These are phyloP conservation scores for Carex cristatella DNA, from an alignment of 176 grass and related monocot species.

Conservation along the genomic window DNA sequence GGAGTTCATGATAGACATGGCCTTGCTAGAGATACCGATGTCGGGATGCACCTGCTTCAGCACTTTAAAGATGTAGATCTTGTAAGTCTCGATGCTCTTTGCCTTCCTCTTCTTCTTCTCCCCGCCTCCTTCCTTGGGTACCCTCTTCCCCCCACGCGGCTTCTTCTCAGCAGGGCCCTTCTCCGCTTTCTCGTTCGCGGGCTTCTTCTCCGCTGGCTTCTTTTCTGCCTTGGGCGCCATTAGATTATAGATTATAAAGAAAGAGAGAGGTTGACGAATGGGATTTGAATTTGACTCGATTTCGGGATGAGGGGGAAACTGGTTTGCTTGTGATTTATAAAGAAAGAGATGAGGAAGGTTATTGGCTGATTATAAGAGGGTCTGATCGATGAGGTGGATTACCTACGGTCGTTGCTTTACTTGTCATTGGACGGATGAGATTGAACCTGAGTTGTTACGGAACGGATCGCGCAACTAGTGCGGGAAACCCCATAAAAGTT, in stretches of 20 bases:
- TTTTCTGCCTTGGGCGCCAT: slow-evolving; percentile 2
- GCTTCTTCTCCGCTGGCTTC: slow-evolving; percentile 2
- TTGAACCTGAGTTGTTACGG: neutral
- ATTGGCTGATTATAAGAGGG: neutral
- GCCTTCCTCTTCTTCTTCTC: slow-evolving; percentile 16
- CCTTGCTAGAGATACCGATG: slow-evolving; percentile 17
- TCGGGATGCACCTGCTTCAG: slow-evolving; percentile 10
- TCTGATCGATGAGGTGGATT: neutral
- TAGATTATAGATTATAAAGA: neutral
- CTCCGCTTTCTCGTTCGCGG: neutral
- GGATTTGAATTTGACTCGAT: neutral
- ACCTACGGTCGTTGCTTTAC: neutral
- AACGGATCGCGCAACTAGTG: neutral
- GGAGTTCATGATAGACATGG: slow-evolving; percentile 23
- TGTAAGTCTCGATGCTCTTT: slow-evolving; percentile 11
- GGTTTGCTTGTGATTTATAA: neutral
- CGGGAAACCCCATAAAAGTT: neutral
- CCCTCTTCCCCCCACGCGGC: neutral
- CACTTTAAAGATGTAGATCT: slow-evolving; percentile 22
- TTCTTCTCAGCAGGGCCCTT: slow-evolving; percentile 9
- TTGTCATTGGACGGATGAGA: neutral
- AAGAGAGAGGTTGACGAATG: neutral
- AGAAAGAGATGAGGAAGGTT: neutral
- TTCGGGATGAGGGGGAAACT: neutral
- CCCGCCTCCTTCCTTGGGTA: neutral